phyloP scores from a whole-genome alignment of 306 rosid species.

The Begonia fuchsioides region DNA sequence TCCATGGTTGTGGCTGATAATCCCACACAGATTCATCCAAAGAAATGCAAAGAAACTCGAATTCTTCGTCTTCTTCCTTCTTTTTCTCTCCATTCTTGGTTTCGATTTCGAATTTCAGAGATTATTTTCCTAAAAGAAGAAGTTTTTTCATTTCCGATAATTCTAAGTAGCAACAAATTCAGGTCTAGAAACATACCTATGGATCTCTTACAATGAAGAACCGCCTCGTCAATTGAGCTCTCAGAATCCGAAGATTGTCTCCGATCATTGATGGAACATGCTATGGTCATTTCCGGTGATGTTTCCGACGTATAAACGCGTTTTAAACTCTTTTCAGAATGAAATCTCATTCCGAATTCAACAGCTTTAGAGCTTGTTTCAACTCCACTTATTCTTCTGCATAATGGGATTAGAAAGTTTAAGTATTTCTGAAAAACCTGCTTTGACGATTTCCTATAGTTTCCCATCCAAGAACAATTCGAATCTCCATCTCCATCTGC shows the following conservation, averaged over 20 bases:
- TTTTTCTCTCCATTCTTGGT: too few species aligned
- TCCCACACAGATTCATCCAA: too few species aligned
- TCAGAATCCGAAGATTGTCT: constrained; percentile 10
- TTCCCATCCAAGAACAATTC: constrained; percentile 45
- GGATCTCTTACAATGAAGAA: constrained; percentile 14
- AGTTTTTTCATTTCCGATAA: background rate
- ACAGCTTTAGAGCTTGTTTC: constrained; percentile 37
- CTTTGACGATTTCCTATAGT: constrained; percentile 57
- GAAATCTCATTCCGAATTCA: constrained; percentile 28
- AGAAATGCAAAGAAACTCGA: too few species aligned
- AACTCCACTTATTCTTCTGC: constrained; percentile 41
- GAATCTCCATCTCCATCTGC: constrained; percentile 17
- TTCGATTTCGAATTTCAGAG: too few species aligned
- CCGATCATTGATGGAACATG: constrained; percentile 10
- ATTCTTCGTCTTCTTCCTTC: too few species aligned
- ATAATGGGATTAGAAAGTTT: constrained; percentile 63
- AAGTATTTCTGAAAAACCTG: constrained; percentile 55
- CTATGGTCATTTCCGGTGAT: constrained; percentile 45
- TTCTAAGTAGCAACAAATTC: background rate
- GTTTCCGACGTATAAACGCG: constrained; percentile 32
- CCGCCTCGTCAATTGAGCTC: constrained; percentile 12
- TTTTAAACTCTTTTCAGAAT: constrained; percentile 34
- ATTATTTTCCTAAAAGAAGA: background rate
- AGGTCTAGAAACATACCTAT: background rate
- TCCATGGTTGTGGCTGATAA: too few species aligned